phyloP scores from a whole-genome alignment of 768 basidiomycete genomes.

The Pisolithus tinctorius region DNA sequence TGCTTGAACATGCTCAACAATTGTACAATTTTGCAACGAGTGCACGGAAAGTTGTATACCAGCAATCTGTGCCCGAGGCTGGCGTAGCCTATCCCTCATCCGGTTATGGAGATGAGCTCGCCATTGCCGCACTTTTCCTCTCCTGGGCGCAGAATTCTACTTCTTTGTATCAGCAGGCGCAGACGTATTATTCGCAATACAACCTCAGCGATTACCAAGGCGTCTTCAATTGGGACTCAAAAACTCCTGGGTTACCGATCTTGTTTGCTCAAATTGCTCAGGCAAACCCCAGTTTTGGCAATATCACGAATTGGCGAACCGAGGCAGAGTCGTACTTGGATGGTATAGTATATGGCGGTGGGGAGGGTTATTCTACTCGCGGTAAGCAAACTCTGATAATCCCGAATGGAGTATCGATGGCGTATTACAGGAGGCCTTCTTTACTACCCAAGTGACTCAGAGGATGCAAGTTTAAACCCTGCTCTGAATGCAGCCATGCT shows the following conservation, averaged over 20 bases:
- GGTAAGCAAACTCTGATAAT: constrained; percentile 35
- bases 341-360: constrained; percentile 49
- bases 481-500: constrained; percentile 86
- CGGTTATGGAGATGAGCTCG: constrained; percentile 64
- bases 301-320: constrained; percentile 58
- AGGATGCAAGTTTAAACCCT: constrained; percentile 75
- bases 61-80: constrained; percentile 60
- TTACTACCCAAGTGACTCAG: constrained; percentile 79
- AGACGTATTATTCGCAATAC: constrained; percentile 52
- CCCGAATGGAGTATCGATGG: background rate
- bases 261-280: constrained; percentile 70
- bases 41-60: constrained; percentile 57
- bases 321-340: constrained; percentile 78
- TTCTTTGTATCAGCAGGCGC: constrained; percentile 55
- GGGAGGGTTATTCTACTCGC: constrained; percentile 50
- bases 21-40: constrained; percentile 75
- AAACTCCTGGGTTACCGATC: constrained; percentile 68
- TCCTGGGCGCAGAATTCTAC: constrained; percentile 63
- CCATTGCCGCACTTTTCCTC: constrained; percentile 71
- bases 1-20: constrained; percentile 67
- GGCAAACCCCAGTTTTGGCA: constrained; percentile 47
- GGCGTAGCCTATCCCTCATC: constrained; percentile 65
- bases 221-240: constrained; percentile 88
- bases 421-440: constrained; percentile 60
- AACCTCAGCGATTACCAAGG: constrained; percentile 43